A percentile compares a stretch with the other conserved stretches of the same genome.
Conservation (phyloP, 2,329 filamentous ascomycete genomes). For the Xylaria sp. region DNA sequence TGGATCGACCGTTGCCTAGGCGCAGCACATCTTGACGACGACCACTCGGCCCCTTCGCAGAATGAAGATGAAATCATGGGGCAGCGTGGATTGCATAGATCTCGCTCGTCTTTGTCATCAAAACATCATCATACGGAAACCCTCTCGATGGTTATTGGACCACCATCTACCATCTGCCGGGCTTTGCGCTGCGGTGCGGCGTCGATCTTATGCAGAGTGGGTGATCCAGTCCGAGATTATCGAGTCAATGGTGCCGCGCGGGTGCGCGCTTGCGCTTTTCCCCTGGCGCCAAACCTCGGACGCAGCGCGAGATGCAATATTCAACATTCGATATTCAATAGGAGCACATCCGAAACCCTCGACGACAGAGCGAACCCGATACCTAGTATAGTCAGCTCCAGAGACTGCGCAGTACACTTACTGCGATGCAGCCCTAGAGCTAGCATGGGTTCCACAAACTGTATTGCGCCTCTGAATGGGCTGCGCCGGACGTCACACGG, state of each 20-base stretch:
- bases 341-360: slow-evolving; percentile 4
- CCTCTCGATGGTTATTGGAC: slow-evolving; percentile 23
- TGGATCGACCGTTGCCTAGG: slow-evolving; percentile 15
- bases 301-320: background rate
- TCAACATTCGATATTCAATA: background rate
- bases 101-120: slow-evolving; percentile 7
- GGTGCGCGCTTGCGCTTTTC: slow-evolving; percentile 32
- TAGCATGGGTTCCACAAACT: slow-evolving; percentile 2
- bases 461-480: background rate
- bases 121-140: slow-evolving; percentile 12
- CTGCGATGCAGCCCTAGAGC: background rate
- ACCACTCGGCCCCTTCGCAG: slow-evolving; percentile 35
- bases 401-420: background rate
- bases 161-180: background rate
- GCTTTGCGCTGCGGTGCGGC: slow-evolving; percentile 24
- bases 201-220: slow-evolving; percentile 32
- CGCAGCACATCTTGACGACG: slow-evolving; percentile 28
- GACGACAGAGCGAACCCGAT: slow-evolving; percentile 14
- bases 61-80: slow-evolving; percentile 34
- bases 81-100: slow-evolving; percentile 6
- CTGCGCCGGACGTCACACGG: slow-evolving; percentile 5
- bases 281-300: slow-evolving; percentile 14
- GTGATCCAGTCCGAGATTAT: slow-evolving; percentile 12
- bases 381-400: background rate
- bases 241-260: slow-evolving; percentile 30